Evolutionary conservation across 1,139 yeast genomes (phyloP), one percentile per base, ranked within the genome.

Genomic region (Taiozyma sp.): DNA sequence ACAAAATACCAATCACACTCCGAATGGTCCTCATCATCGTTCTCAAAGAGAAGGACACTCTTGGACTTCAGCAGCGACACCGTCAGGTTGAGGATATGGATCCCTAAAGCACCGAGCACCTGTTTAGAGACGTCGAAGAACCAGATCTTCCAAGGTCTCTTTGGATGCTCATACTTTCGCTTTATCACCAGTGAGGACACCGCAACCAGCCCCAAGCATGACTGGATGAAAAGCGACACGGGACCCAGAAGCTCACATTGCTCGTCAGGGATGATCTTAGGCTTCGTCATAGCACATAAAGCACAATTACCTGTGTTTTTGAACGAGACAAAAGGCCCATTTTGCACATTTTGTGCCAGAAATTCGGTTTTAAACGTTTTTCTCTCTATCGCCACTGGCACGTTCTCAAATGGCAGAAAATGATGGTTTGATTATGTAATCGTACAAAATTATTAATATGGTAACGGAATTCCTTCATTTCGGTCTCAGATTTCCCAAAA

Each of bases 1-100:
- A 93, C 73, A 62, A 93, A 91, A 69, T 93, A 93, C 95, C 97
- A 91, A 59, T 86, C 89, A 63, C 95, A 87, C 9, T 91, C 91
- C 58, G 85, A 74, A 37, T 70, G 75, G 28, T 66, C 68, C 14
- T 65, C 69, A 11, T 64, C 68, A 32, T 62, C 66, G n/a, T 53
- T 56, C 6, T 53, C 58, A n/a, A 40, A 14, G 10, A 47, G 42
- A 29, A 49, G 22, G 42, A 47, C 26, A 37, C 47, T 56, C 50
- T 52, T 57, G 46, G 57, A 62, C 53, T 85, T 81, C 45, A 83
- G 52, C 39, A 89, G 77, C 42, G 96, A 85, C 46, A 88, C 71
- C 22, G 81, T 67, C n/a, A 91, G 76, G 62, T 93, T 93, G 61
- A 91, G 72, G 13, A 85, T 72, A 64, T 93, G 99, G 2, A 91